Base-by-base conservation (phyloP, 139 green algal genomes). In the Monoraphidium neglectum region DNA sequence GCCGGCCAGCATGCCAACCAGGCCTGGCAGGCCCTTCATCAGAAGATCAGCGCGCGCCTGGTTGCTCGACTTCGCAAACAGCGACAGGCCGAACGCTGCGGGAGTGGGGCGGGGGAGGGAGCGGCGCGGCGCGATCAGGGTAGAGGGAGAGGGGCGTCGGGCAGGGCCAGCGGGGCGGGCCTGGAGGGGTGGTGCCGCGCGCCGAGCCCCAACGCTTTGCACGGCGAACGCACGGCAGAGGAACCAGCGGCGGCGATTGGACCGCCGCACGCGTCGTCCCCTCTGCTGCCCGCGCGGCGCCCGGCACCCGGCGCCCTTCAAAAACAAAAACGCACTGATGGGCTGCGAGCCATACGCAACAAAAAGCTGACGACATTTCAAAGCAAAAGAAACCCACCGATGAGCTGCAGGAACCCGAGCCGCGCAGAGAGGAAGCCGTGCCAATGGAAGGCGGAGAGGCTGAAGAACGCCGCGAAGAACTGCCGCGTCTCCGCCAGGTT, bases 391-490 rank as follows among this genome's bases (percentile, higher is more conserved):
- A 91, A 90, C 84, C 94, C 93, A 40, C 74, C 76, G 30, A 80
- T 80, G 65, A 80, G 68, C 76, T 90, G 70, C 15, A 70, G 37
- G 79, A 98, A 95, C 37, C 84, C 87, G 1, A 97, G 85, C 28
- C 92, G 84, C 13, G 90, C 85, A 2, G 93, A 98, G 32, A 99
- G 86, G 86, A 99, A 99, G 57, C 96, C 96, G n/a, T 95, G 92
- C 95, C 96, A 99, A 80, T 98, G 85, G 81, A 89, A 94, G 78
- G 93, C 84, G 18, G 82, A 90, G 2, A 99, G 87, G 28, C 82
- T 82, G 87, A 99, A 99, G 83, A 99, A 99, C 30, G 96, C 94
- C 33, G 85, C 68, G 80, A 99, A 99, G 81, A 99, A 99, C 33
- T 95, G 77, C 3, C 96, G 87, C 15, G 91, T 99, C 65, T 95